Conservation (phyloP, 495 filamentous ascomycete genomes). For the Trichoderma gamsii region DNA sequence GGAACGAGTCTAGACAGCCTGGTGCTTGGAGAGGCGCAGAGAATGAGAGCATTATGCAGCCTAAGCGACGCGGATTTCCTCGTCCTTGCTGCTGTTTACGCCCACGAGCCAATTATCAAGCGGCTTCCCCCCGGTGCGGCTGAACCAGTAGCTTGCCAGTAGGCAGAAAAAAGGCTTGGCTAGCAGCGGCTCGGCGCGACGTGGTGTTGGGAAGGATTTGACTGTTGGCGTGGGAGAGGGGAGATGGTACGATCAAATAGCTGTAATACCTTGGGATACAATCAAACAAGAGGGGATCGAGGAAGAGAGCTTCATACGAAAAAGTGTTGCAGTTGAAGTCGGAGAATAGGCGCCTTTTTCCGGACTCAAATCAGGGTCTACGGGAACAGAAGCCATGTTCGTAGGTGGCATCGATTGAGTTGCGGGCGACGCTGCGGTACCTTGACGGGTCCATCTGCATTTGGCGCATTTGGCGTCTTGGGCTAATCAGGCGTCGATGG, state of each 20-base stretch:
- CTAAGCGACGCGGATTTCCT: neutral
- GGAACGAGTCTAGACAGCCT: neutral
- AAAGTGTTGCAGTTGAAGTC: no score
- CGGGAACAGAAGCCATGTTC: neutral
- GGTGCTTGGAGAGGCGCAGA: neutral
- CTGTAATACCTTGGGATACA: neutral
- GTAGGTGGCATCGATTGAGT: conserved; percentile 1
- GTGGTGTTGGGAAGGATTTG: neutral
- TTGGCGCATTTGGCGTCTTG: neutral
- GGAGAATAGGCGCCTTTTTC: no score
- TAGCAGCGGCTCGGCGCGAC: neutral
- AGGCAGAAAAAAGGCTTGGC: neutral
- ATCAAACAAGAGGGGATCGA: neutral
- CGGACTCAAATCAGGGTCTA: no score
- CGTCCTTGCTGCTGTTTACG: neutral
- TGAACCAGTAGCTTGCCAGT: neutral
- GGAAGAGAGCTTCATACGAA: neutral
- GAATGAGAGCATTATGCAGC: neutral
- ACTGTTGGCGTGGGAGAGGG: neutral
- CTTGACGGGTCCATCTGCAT: neutral
- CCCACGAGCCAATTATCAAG: neutral
- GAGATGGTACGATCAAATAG: neutral
- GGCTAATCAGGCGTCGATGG: neutral
- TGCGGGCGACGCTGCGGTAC: neutral
- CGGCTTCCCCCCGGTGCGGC: neutral